Conservation (phyloP, 1,284 basidiomycete genomes). For the Sporisorium iseilematis-ciliati region DNA sequence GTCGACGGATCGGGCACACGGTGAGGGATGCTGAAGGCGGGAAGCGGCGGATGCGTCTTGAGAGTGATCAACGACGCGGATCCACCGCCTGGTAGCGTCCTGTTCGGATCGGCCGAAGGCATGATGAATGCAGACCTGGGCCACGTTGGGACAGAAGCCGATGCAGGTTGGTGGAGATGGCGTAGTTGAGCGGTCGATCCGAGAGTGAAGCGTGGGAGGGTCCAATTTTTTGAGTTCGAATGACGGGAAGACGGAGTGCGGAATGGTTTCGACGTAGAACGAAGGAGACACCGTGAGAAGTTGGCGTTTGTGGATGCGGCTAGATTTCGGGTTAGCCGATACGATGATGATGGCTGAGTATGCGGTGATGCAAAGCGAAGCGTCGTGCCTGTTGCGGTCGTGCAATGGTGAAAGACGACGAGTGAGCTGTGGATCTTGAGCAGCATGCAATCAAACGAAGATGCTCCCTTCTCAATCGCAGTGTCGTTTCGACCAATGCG, state of each 20-base stretch:
- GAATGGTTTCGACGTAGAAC: not conserved
- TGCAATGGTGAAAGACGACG: slow-evolving; percentile 1
- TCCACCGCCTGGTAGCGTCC: slow-evolving; percentile 38
- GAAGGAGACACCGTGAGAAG: not conserved
- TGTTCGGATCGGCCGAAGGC: slow-evolving; percentile 36
- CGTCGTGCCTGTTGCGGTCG: not conserved
- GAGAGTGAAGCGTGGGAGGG: not conserved
- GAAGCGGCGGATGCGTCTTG: slow-evolving; percentile 59
- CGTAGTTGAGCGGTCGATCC: not conserved
- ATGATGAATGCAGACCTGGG: slow-evolving; percentile 5
- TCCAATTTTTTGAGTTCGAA: no score
- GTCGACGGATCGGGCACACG: slow-evolving; percentile 58
- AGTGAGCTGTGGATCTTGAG: not conserved
- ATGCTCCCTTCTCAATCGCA: not conserved
- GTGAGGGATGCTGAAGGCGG: slow-evolving; percentile 61
- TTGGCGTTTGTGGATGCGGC: not conserved
- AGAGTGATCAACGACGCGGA: slow-evolving; percentile 55
- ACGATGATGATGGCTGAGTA: not conserved
- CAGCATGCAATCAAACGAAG: not conserved
- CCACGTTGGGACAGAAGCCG: slow-evolving; percentile 1
- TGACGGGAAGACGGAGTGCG: not conserved
- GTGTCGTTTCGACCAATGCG: not conserved
- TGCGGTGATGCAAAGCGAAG: no score
- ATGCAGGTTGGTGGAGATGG: not conserved
- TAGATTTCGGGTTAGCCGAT: not conserved